Percentiles rank a stretch among this genome's conserved stretches.
Conservation (phyloP, 768 basidiomycete species). For the Agaricus blazei region DNA sequence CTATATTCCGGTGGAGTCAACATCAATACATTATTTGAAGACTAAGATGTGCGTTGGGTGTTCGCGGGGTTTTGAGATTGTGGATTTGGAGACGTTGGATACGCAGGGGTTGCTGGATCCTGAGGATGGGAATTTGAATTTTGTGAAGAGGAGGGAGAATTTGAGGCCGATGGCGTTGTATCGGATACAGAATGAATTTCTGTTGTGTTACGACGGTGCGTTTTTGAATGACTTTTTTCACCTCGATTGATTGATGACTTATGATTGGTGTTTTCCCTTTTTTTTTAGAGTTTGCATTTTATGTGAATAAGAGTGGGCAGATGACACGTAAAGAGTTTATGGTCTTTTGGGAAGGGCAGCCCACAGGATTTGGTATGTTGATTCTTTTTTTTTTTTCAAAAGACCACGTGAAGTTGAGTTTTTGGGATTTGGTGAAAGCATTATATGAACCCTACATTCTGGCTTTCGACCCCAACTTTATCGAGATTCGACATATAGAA, state of each 20-base stretch:
- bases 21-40: conserved; percentile 95
- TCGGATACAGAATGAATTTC: conserved; percentile 92
- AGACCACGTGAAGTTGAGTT: neutral
- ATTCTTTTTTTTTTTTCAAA: neutral
- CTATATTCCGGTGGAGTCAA: conserved; percentile 97
- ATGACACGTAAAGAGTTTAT: conserved; percentile 88
- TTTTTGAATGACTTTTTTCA: conserved; percentile 10
- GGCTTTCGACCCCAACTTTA: conserved; percentile 94
- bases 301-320: conserved; percentile 95
- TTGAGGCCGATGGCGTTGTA: conserved; percentile 95
- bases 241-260: conserved; percentile 3
- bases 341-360: conserved; percentile 94
- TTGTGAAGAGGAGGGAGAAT: conserved; percentile 86
- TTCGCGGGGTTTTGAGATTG: conserved; percentile 96
- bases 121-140: conserved; percentile 84
- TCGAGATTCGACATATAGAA: conserved; percentile 95
- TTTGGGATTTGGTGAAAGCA: conserved; percentile 41
- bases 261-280: neutral
- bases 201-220: conserved; percentile 95
- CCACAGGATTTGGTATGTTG: conserved; percentile 86
- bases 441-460: conserved; percentile 95
- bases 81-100: conserved; percentile 94
- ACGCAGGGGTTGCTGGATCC: conserved; percentile 96
- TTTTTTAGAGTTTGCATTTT: conserved; percentile 89
- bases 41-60: conserved; percentile 97